A percentile compares a stretch with the other conserved stretches of the same genome.
These are phyloP conservation scores for Rhodotorula sphaerocarpa DNA, from an alignment of 768 basidiomycete species.

Conservation along the genomic window DNA sequence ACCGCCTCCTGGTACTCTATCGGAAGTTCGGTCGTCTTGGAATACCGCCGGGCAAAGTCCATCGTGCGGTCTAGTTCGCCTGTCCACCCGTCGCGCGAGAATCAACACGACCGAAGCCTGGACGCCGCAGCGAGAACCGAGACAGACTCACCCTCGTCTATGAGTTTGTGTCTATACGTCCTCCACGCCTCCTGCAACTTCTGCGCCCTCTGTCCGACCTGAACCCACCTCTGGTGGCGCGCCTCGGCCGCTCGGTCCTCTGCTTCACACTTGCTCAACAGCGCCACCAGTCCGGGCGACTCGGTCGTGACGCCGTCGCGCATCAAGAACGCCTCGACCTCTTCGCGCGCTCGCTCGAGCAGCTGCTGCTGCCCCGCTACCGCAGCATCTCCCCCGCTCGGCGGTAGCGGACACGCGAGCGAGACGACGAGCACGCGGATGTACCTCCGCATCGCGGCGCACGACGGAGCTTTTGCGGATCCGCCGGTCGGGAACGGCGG, in stretches of 20 bases:
- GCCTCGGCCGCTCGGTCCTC: background rate
- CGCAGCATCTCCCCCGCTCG: too few species aligned
- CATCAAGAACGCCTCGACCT: constrained; percentile 28
- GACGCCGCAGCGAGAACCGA: too few species aligned
- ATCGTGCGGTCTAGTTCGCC: constrained; percentile 31
- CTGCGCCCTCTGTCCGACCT: constrained; percentile 5
- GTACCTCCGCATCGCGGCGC: constrained; percentile 5
- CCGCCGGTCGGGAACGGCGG: background rate
- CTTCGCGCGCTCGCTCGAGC: constrained; percentile 3
- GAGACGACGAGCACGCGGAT: constrained; percentile 25
- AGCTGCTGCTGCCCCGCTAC: too few species aligned
- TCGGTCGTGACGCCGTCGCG: too few species aligned
- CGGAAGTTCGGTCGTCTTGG: constrained; percentile 12
- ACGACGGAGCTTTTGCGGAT: background rate
- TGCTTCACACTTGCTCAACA: background rate
- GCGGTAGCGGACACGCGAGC: constrained; percentile 11
- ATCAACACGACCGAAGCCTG: background rate
- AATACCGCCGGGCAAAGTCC: constrained; percentile 2
- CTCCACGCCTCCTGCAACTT: constrained; percentile 23
- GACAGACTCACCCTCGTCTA: constrained; percentile 7
- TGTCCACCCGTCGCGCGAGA: too few species aligned
- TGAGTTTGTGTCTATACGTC: constrained; percentile 7
- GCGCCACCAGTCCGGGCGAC: background rate
- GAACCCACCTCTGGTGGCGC: constrained; percentile 1
- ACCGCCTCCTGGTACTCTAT: constrained; percentile 21